These are phyloP conservation scores for Mortierella sp. DNA, from an alignment of 371 early-diverging fungal genomes.

Conservation along the genomic window DNA sequence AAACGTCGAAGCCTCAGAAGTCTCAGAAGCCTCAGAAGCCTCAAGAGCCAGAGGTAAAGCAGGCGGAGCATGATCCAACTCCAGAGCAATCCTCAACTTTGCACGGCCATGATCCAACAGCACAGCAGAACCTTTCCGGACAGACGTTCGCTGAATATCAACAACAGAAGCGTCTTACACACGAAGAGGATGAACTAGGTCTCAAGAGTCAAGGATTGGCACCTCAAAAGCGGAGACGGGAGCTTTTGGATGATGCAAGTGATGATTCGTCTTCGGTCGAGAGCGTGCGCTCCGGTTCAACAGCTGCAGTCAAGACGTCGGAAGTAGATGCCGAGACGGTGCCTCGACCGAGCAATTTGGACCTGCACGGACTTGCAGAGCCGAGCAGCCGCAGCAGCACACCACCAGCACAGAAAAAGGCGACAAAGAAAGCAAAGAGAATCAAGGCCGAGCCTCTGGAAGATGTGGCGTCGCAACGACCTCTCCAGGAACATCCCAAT, in stretches of 20 bases:
- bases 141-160: background rate
- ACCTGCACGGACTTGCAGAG: background rate
- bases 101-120: slow-evolving; percentile 3
- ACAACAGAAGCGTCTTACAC: background rate
- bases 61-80: background rate
- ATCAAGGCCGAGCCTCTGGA: slow-evolving; percentile 29
- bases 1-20: no score
- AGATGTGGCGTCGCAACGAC: background rate
- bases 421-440: slow-evolving; percentile 32
- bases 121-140: background rate
- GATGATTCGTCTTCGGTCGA: slow-evolving; percentile 29
- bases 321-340: background rate
- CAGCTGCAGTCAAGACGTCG: background rate
- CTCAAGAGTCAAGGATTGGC: slow-evolving; percentile 25
- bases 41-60: no score
- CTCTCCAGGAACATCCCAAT: background rate
- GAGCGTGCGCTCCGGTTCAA: background rate
- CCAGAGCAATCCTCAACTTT: slow-evolving; percentile 42
- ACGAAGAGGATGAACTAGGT: background rate
- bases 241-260: slow-evolving; percentile 30
- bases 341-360: background rate
- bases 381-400: background rate
- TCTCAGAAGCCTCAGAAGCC: no score
- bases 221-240: slow-evolving; percentile 39
- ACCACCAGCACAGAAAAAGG: slow-evolving; percentile 11